Percentiles rank a stretch among this genome's conserved stretches.
Evolutionary conservation across 2,329 filamentous ascomycete species (phyloP).

Genomic region (Verticillium albo-atrum): DNA sequence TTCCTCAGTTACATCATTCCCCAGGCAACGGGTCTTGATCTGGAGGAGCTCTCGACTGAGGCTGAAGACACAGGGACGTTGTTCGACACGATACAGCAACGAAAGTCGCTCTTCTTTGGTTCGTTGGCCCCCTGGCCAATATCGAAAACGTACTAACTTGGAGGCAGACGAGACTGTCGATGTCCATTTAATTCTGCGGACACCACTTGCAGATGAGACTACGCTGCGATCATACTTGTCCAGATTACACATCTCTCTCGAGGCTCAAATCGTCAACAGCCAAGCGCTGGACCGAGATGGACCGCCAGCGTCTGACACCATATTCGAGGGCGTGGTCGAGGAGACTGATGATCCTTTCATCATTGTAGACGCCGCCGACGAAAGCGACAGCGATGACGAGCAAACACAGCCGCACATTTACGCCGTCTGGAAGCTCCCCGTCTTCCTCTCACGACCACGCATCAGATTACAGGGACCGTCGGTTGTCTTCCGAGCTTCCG

Average conservation of each 20-base stretch:
- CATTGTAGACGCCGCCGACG: constrained; percentile 37
- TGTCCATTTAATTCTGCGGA: constrained; percentile 64
- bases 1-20: constrained; percentile 59
- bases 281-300: constrained; percentile 42
- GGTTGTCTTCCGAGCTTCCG: constrained; percentile 60
- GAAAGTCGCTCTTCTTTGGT: constrained; percentile 71
- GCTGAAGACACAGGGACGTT: constrained; percentile 37
- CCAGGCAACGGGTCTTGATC: constrained; percentile 46
- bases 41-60: constrained; percentile 46
- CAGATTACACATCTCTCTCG: constrained; percentile 61
- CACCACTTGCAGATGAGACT: constrained; percentile 54
- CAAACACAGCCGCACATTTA: constrained; percentile 38
- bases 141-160: constrained; percentile 24
- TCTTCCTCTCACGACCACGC: constrained; percentile 55
- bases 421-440: constrained; percentile 55
- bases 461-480: constrained; percentile 63
- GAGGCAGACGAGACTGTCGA: constrained; percentile 67
- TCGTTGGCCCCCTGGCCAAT: constrained; percentile 24
- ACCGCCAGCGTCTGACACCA: constrained; percentile 49
- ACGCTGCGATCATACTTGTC: constrained; percentile 54
- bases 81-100: constrained; percentile 55
- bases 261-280: constrained; percentile 61
- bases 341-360: constrained; percentile 47
- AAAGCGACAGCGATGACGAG: constrained; percentile 17
- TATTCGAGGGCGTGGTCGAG: constrained; percentile 52